Base-by-base conservation (phyloP, 352 stramenopile genomes). In the Phytophthora agathidicida region DNA sequence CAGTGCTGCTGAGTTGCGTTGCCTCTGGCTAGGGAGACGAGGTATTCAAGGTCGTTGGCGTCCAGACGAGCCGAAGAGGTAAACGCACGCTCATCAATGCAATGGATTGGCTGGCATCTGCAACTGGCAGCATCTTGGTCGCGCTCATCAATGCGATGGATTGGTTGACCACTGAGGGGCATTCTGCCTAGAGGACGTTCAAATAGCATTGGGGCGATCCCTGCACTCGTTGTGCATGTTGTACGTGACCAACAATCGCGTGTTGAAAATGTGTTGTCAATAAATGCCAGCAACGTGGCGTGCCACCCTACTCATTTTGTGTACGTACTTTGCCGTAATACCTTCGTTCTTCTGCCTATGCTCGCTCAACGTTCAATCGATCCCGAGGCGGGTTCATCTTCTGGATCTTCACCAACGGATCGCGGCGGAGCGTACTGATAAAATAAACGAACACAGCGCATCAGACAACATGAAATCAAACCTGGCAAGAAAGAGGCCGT, bases 321-420 rank as follows among this genome's bases (percentile, higher is more conserved):
- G 54, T 45, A 48, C 30, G 27, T 50, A n/a, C 27, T 27, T 55
- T 45, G 32, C 27, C 32, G 28, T 54, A 37, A 23, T 47, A 30
- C 39, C 13, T 52, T 26, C 23, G 27, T 45, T 17, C 19, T 45
- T 47, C 14, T 47, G 38, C 46, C 24, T 73, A 70, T 16, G 55
- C 47, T 32, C 23, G 70, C 27, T 80, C 76, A 1, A 71, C 80
- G 56, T 89, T 93, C 28, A 91, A 56, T 35, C 84, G 80, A 64
- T 95, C 86, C 17, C 86, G 82, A 7, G 86, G 86, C n/a, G 86
- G 83, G 44, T 92, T 70, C 79, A 95, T 92, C 67, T 92, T 93
- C 69, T 95, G 86, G 37, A 95, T 92, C 52, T 95, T 95, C 35
- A 95, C 83, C 75, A 83, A 80, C 10, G 75, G 62, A 52, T 95